Evolutionary conservation across 2,329 filamentous ascomycete genomes (phyloP).

Genomic region (Teratosphaeriaceae sp.): DNA sequence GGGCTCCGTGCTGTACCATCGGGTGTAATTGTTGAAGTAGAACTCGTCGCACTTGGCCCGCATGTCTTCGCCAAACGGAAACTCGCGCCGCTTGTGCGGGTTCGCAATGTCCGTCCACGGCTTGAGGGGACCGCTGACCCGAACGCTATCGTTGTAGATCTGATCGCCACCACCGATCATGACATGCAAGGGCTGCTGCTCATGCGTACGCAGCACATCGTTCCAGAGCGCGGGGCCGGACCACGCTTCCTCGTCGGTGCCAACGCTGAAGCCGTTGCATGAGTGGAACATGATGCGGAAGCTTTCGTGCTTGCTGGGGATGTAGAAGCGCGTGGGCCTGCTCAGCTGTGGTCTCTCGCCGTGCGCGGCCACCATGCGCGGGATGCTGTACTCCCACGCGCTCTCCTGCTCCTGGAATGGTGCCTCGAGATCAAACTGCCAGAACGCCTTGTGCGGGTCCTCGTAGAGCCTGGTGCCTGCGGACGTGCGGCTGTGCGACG

Average conservation of each 20-base stretch:
- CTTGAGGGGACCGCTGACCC: conserved; percentile 73
- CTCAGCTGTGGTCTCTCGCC: conserved; percentile 15
- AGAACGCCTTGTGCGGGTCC: conserved; percentile 53
- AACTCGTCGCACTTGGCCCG: conserved; percentile 53
- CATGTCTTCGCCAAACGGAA: conserved; percentile 59
- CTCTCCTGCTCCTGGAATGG: conserved; percentile 67
- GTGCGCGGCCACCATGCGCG: conserved; percentile 46
- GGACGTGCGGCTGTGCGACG: conserved; percentile 27
- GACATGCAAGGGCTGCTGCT: conserved; percentile 54
- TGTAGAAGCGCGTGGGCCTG: conserved; percentile 45
- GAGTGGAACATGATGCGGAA: conserved; percentile 66
- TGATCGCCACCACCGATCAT: conserved; percentile 92
- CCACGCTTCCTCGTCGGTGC: conserved; percentile 58
- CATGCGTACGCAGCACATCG: conserved; percentile 56
- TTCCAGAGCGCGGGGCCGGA: conserved; percentile 56
- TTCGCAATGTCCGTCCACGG: conserved; percentile 56
- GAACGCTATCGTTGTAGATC: conserved; percentile 69
- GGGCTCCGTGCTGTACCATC: conserved; percentile 63
- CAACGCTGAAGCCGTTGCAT: conserved; percentile 62
- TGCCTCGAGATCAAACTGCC: conserved; percentile 52
- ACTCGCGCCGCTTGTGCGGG: conserved; percentile 53
- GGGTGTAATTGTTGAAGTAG: conserved; percentile 56
- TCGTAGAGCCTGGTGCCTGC: conserved; percentile 53
- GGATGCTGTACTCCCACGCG: conserved; percentile 72
- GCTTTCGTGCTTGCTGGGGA: conserved; percentile 54